A percentile compares a stretch with the other conserved stretches of the same genome.
phyloP scores from a whole-genome alignment of 2,329 filamentous ascomycete species.

The Helotiales sp. region DNA sequence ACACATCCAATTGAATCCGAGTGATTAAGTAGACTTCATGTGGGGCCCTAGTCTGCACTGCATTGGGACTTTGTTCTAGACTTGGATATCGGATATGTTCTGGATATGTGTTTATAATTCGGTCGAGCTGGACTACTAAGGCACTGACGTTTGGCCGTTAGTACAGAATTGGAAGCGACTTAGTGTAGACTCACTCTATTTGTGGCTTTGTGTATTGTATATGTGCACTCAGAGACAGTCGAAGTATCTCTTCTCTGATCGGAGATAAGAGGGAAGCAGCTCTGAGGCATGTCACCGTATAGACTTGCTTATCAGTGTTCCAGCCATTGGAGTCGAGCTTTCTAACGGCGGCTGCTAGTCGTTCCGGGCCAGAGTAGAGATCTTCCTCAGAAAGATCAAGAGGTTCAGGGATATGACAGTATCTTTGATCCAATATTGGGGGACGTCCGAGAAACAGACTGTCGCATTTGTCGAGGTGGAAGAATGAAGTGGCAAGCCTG shows the following conservation, averaged over 20 bases:
- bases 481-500: constrained; percentile 3
- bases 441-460: constrained; percentile 20
- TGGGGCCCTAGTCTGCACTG: not conserved
- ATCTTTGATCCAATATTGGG: constrained; percentile 15
- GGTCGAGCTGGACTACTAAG: constrained; percentile 1
- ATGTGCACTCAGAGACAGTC: constrained; percentile 14
- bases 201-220: constrained; percentile 15
- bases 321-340: constrained; percentile 17
- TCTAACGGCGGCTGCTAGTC: not conserved
- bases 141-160: not conserved
- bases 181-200: constrained; percentile 2
- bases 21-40: constrained; percentile 7
- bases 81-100: constrained; percentile 12
- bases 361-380: constrained; percentile 3
- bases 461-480: constrained; percentile 14
- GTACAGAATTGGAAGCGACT: not conserved
- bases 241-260: constrained; percentile 22
- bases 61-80: not conserved
- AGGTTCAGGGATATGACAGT: constrained; percentile 16
- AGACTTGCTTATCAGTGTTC: constrained; percentile 24
- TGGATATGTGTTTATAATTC: constrained; percentile 8
- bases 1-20: constrained; percentile 19
- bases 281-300: constrained; percentile 19
- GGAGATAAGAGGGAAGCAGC: constrained; percentile 6
- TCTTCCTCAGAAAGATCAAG: constrained; percentile 25